Conservation (phyloP, 441 rosid species). For the Gossypium trilobum region DNA sequence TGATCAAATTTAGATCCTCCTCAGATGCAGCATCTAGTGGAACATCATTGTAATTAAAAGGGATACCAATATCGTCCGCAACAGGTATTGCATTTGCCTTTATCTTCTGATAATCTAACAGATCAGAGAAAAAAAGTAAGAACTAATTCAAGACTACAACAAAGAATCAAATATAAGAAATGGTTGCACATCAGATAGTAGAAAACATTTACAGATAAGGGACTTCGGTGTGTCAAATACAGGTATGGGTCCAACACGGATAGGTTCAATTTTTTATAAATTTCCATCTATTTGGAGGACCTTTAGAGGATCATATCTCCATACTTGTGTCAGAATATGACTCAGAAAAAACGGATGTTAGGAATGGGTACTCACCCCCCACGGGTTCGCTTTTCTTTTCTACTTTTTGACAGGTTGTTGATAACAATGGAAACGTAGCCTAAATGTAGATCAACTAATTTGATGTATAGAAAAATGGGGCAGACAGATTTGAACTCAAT, state of each 20-base stretch:
- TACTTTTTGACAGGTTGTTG: neutral
- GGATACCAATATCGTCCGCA: conserved; percentile 58
- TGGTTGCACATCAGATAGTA: neutral
- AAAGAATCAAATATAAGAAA: neutral
- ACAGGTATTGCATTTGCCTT: conserved; percentile 73
- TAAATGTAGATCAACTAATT: neutral
- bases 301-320: neutral
- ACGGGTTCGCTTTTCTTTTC: neutral
- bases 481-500: conserved; percentile 4
- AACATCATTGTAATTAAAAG: conserved; percentile 59
- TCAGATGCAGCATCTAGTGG: conserved; percentile 50
- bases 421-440: neutral
- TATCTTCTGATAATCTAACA: conserved; percentile 81
- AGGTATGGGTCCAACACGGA: neutral
- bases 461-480: neutral
- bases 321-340: neutral
- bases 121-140: neutral
- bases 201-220: neutral
- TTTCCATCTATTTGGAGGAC: neutral
- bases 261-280: neutral
- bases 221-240: neutral
- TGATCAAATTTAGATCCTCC: conserved; percentile 69
- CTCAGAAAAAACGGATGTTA: neutral
- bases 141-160: neutral
- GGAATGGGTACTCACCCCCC: neutral